Base-by-base conservation (phyloP, 352 stramenopile species). In the Globisporangium spinosum region DNA sequence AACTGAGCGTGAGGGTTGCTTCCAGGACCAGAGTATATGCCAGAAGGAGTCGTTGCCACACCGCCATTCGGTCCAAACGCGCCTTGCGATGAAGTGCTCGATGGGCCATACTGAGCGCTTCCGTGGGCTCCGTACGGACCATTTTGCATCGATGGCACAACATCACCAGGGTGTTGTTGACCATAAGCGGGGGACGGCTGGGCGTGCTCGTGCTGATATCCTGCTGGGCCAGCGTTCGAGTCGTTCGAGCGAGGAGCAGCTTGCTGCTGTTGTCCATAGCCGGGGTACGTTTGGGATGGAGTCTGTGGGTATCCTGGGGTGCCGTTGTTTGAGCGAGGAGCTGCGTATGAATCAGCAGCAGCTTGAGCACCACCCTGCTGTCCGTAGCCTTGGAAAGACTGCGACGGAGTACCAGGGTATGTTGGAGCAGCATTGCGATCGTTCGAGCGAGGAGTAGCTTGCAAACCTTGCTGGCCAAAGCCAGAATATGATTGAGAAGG, bases 21-120 rank as follows among this genome's bases (percentile, higher is more conserved):
- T 58, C 62, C 73, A 62, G 71, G 77, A 10, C 67, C 69, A 53
- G 68, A 77, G 56, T 75, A 77, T 15, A 71, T 64, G 3, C 66
- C 70, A 56, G 71, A 73, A 29, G 73, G 62, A 51, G 78, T 70
- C n/a, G 72, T 61, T 20, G 55, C 29, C 29, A 61, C 23, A 5
- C n/a, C 62, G n/a, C 27, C n/a, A 29, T 58, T 62, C 5, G 23
- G 22, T 6, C 15, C 29, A 20, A 27, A 29, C n/a, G 12, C 29
- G n/a, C 64, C 57, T 58, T 70, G 56, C 57, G 64, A 65, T 5
- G 43, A 58, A 29, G 65, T 57, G 38, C 47, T 66, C 20, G 64
- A 58, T 34, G 64, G 55, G 38, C 49, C 65, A 40, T 62, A 66
- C 13, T 57, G 59, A 17, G 59, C 5, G 2, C 23, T 62, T 6